phyloP scores from a whole-genome alignment of 768 basidiomycete genomes.

The Phylloporus scabripes region DNA sequence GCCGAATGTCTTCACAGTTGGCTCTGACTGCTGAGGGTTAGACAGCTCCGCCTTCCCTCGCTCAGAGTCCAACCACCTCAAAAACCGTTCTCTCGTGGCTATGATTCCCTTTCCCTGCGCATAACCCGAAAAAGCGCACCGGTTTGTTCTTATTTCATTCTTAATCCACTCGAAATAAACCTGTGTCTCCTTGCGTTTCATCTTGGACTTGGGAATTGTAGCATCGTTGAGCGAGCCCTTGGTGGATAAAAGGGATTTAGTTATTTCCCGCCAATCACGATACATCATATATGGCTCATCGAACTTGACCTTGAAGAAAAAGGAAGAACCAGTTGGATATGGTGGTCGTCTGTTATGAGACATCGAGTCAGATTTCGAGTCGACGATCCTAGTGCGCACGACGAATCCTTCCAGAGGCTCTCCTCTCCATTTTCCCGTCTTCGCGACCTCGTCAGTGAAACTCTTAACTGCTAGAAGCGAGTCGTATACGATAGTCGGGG shows the following conservation, averaged over 20 bases:
- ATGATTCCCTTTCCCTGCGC: constrained; percentile 80
- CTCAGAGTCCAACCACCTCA: constrained; percentile 56
- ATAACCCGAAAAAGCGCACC: constrained; percentile 55
- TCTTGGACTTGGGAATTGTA: constrained; percentile 55
- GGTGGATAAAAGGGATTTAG: constrained; percentile 60
- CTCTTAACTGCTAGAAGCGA: constrained; percentile 60
- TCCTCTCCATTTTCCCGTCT: constrained; percentile 73
- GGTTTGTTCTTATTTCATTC: constrained; percentile 61
- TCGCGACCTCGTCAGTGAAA: constrained; percentile 66
- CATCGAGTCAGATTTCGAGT: constrained; percentile 32
- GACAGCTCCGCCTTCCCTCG: constrained; percentile 38
- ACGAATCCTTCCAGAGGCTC: constrained; percentile 92
- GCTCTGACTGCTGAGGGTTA: constrained; percentile 19
- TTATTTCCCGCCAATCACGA: constrained; percentile 94
- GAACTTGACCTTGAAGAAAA: constrained; percentile 99
- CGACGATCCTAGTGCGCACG: constrained; percentile 66
- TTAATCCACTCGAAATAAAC: constrained; percentile 83
- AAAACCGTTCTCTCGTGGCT: constrained; percentile 69
- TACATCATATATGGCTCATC: constrained; percentile 99
- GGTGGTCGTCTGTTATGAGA: constrained; percentile 43
- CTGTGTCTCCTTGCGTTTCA: constrained; percentile 72
- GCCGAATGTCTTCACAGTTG: constrained; percentile 33
- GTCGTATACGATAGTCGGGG: constrained; percentile 47
- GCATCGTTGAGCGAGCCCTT: constrained; percentile 29
- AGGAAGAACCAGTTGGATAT: constrained; percentile 73